A percentile compares a stretch with the other conserved stretches of the same genome.
phyloP scores from a whole-genome alignment of 73 alveolate species.

The Paramecium caudatum region DNA sequence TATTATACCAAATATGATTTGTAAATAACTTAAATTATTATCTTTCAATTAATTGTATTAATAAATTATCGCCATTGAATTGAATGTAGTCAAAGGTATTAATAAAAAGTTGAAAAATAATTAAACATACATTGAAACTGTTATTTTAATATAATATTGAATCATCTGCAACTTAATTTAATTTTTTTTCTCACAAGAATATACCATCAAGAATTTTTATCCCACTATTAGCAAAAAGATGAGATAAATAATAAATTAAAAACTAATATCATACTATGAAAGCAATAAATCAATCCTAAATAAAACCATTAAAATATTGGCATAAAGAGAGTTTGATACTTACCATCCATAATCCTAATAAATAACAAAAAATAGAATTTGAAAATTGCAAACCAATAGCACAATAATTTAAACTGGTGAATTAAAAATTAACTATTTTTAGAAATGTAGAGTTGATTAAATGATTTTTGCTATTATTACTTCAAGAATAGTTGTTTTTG shows the following conservation, averaged over 20 bases:
- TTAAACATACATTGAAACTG: not conserved
- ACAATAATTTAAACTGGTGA: not conserved
- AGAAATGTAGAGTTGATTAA: not conserved
- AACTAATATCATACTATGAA: not conserved
- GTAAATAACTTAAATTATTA: not conserved
- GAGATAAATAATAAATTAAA: not conserved
- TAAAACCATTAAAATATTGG: not conserved
- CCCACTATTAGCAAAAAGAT: not conserved
- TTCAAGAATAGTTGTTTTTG: too few relatives aligned
- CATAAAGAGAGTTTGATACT: not conserved
- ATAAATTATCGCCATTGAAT: not conserved
- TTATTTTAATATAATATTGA: not conserved
- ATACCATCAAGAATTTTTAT: not conserved
- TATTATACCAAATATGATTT: not conserved
- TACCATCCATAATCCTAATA: not conserved
- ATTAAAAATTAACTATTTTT: not conserved
- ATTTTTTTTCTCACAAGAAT: not conserved
- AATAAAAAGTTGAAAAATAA: not conserved
- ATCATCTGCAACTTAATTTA: too few relatives aligned
- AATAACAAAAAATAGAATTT: not conserved
- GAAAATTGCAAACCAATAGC: slow-evolving; percentile 3
- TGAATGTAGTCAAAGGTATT: not conserved
- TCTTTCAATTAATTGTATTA: not conserved
- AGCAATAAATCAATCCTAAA: not conserved
- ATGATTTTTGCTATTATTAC: too few relatives aligned